phyloP scores from a whole-genome alignment of 768 basidiomycete species.

The Trichaptum fuscoviolaceum region DNA sequence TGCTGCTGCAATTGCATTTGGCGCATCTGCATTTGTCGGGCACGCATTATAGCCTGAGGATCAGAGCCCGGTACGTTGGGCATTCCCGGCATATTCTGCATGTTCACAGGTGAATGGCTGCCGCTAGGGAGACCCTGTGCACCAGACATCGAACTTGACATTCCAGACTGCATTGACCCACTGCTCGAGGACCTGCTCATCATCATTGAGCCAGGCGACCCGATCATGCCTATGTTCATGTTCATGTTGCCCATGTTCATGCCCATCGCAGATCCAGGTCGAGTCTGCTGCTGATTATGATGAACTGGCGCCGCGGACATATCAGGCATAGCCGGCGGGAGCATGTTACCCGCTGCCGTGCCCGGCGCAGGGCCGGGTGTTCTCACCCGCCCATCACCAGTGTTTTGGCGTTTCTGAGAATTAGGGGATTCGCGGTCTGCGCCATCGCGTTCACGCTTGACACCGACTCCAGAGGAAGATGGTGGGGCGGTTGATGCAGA shows the following conservation, averaged over 20 bases:
- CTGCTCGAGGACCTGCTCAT: not conserved
- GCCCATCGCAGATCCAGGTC: not conserved
- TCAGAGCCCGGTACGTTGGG: not conserved
- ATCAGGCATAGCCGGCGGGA: not conserved
- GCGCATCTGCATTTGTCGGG: slow-evolving; percentile 31
- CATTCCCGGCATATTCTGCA: not conserved
- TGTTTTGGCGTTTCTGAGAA: not conserved
- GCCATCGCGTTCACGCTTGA: not conserved
- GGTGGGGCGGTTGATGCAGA: not conserved
- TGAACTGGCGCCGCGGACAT: not conserved
- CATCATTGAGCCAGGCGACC: not conserved
- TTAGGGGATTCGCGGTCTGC: not conserved
- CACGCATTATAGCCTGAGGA: slow-evolving; percentile 16
- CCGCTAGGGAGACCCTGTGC: not conserved
- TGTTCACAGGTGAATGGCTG: not conserved
- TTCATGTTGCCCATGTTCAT: not conserved
- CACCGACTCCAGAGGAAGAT: not conserved
- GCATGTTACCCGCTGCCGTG: not conserved
- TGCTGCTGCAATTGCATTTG: slow-evolving; percentile 30
- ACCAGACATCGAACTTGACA: not conserved
- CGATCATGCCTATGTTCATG: not conserved
- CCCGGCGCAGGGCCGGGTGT: not conserved
- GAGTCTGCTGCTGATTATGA: not conserved
- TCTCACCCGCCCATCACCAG: not conserved
- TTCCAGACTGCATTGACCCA: not conserved